Evolutionary conservation across 2,329 filamentous ascomycete genomes (phyloP), one percentile per base, ranked within the genome.

Genomic region (Colletotrichum lindemuthianum): DNA sequence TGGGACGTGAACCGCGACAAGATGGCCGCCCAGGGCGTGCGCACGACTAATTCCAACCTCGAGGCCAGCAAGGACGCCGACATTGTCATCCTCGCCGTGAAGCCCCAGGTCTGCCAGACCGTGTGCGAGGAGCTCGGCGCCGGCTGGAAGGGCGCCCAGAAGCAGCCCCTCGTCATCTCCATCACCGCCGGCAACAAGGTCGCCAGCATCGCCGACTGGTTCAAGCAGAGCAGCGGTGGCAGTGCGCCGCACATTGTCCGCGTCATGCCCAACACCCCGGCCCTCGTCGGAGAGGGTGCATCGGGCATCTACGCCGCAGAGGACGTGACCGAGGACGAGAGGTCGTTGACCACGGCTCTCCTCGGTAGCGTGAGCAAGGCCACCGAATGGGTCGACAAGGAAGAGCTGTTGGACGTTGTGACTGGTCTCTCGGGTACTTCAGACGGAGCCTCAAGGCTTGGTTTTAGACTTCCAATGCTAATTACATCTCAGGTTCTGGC

Each of bases 181-280:
- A 84, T 84, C 61, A 81, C 81, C 4, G 82, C 82, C 1, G 82
- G 82, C 57, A 81, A 84, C 69, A 82, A 81, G 8, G 72, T 82
- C 34, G 71, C 70, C 39, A 82, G 79, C 70, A 71, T 84, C 69
- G 73, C 73, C 44, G 69, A 72, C 44, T 84, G 82, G 82, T 71
- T 79, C 60, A 77, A 71, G 60, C 73, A 76, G 0, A 64, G 72
- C 24, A 24, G 24, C 2, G 76, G 74, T 39, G 79, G 77, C 4
- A 73, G 73, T 24, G 70, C 75, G 1, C 79, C 81, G 1, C 80
- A 79, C 49, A 75, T 82, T 13, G 79, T 84, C n/a, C 78, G 82
- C 16, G 81, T 84, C 61, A 84, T 84, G 82, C 82, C 82, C 58
- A 84, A 84, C 72, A 84, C 82, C 6, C 82, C 82, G 2, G 82